Evolutionary conservation across 257 asterid species (phyloP).

Genomic region (Petunia secreta): DNA sequence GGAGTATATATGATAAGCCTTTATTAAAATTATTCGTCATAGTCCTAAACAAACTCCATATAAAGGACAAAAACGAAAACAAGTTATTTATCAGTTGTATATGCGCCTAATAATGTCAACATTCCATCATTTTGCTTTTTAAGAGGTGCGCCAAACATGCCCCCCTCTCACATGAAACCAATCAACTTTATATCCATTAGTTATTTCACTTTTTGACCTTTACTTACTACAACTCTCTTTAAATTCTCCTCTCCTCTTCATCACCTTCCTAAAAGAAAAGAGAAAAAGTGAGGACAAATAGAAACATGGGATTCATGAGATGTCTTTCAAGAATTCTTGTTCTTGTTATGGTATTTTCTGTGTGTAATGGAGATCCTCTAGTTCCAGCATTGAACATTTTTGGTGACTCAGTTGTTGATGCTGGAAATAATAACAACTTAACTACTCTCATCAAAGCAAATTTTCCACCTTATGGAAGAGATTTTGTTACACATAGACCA

Average conservation of each 20-base stretch:
- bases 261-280: background rate
- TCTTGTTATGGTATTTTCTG: constrained; percentile 28
- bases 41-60: constrained; percentile 25
- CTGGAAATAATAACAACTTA: constrained; percentile 73
- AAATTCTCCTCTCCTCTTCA: constrained; percentile 35
- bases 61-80: constrained; percentile 25
- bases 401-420: constrained; percentile 88
- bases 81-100: constrained; percentile 29
- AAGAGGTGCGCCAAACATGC: constrained; percentile 36
- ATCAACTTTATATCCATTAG: constrained; percentile 29
- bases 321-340: constrained; percentile 36
- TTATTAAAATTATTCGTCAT: constrained; percentile 32
- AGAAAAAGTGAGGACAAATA: background rate
- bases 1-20: background rate
- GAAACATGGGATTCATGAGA: constrained; percentile 45
- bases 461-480: constrained; percentile 89
- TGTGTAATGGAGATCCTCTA: constrained; percentile 55
- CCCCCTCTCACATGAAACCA: constrained; percentile 20
- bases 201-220: constrained; percentile 29
- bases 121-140: background rate
- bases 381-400: constrained; percentile 77
- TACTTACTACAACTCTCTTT: constrained; percentile 32
- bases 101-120: constrained; percentile 27
- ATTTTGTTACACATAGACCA: constrained; percentile 63
- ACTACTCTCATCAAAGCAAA: constrained; percentile 70